Conservation (phyloP, 78 protist genomes). For the Chrysochromulina parva region DNA sequence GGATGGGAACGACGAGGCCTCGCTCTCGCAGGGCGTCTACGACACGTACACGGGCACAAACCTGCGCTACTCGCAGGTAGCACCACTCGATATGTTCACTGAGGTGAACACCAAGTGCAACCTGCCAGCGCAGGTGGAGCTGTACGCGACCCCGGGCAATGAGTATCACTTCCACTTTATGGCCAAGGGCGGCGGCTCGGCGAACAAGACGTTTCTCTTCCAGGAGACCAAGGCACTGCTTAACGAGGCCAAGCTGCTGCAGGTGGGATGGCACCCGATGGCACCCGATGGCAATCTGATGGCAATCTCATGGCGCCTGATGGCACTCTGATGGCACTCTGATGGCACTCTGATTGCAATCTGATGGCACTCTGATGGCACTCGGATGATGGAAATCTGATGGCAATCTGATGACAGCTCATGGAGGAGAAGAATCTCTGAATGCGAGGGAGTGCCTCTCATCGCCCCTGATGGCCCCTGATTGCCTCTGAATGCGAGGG, state of each 20-base stretch:
- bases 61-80: constrained; percentile 84
- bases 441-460: too few relatives aligned
- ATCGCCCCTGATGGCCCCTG: too few relatives aligned
- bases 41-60: constrained; percentile 76
- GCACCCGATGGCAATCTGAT: too few relatives aligned
- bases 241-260: constrained; percentile 37
- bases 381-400: too few relatives aligned
- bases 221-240: constrained; percentile 82
- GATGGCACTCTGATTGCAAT: too few relatives aligned
- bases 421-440: too few relatives aligned
- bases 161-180: constrained; percentile 75
- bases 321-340: too few relatives aligned
- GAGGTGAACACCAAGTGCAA: constrained; percentile 83
- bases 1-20: constrained; percentile 76
- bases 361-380: too few relatives aligned
- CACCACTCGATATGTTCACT: constrained; percentile 78
- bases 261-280: not conserved
- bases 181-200: constrained; percentile 86
- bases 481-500: too few relatives aligned
- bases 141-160: constrained; percentile 64
- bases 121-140: constrained; percentile 88
- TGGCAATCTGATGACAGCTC: too few relatives aligned
- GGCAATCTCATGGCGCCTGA: too few relatives aligned
- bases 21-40: constrained; percentile 73
- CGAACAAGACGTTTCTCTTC: constrained; percentile 85